Evolutionary conservation across 208 protist genomes (phyloP).

Genomic region (Phytomonas francai): DNA sequence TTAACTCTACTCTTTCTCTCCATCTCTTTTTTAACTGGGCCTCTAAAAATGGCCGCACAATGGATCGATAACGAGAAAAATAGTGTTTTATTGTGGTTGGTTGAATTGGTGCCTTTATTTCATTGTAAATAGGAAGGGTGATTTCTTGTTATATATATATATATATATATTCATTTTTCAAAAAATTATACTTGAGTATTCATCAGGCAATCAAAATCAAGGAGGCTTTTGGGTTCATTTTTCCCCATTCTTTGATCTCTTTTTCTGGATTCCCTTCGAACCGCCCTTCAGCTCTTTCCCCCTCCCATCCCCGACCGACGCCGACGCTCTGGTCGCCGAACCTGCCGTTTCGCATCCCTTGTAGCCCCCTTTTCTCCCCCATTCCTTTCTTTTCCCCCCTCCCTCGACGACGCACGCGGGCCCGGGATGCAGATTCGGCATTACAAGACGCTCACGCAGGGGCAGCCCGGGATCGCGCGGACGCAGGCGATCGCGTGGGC

Average conservation of each 20-base stretch:
- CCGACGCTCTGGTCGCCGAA: no score
- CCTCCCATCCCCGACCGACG: no score
- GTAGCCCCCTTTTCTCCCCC: background rate
- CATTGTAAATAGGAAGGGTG: background rate
- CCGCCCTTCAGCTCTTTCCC: no score
- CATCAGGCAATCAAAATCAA: background rate
- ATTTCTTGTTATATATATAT: constrained; percentile 6
- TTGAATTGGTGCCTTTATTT: constrained; percentile 18
- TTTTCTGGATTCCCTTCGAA: no score
- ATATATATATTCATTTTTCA: constrained; percentile 4
- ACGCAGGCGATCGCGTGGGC: constrained; percentile 91
- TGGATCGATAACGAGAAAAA: constrained; percentile 12
- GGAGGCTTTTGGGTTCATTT: background rate
- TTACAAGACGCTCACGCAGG: constrained; percentile 82
- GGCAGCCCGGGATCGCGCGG: constrained; percentile 71
- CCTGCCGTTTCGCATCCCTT: no score
- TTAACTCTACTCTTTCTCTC: background rate
- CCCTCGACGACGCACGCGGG: no score
- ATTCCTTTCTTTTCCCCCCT: background rate
- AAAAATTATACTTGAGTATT: background rate
- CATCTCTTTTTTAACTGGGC: constrained; percentile 6
- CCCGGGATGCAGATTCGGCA: constrained; percentile 94
- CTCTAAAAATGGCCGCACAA: background rate
- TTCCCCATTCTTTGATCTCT: background rate
- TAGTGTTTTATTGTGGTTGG: background rate